These are phyloP conservation scores for Bidens hawaiensis DNA, from an alignment of 140 eudicot genomes.

Conservation along the genomic window DNA sequence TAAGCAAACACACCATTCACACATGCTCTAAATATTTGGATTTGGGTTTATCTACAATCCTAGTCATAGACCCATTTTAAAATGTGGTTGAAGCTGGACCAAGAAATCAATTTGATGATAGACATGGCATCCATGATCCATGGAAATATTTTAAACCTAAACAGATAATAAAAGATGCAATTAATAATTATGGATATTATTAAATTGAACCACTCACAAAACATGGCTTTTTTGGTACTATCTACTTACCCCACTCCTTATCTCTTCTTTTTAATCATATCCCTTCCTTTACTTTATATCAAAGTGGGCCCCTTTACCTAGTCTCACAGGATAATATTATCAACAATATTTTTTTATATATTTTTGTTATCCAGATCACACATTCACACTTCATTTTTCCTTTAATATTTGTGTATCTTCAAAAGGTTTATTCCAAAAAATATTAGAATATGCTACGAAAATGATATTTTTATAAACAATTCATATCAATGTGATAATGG, in stretches of 20 bases:
- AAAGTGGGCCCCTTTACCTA: conserved; percentile 14
- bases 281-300: conserved; percentile 19
- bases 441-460: neutral
- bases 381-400: neutral
- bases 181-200: conserved; percentile 19
- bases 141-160: conserved; percentile 17
- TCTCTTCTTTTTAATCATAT: conserved; percentile 26
- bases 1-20: neutral
- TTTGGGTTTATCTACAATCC: neutral
- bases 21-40: neutral
- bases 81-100: conserved; percentile 24
- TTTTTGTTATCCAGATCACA: neutral
- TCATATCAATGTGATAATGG: neutral
- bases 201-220: conserved; percentile 16
- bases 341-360: neutral
- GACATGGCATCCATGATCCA: conserved; percentile 27
- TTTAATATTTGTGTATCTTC: too few species aligned
- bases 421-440: neutral
- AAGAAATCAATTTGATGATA: conserved; percentile 12
- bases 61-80: neutral
- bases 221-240: conserved; percentile 12
- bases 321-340: neutral
- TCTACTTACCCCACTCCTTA: conserved; percentile 22
- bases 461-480: neutral
- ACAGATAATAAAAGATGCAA: conserved; percentile 11